A percentile compares a stretch with the other conserved stretches of the same genome.
phyloP scores from a whole-genome alignment of 2,329 filamentous ascomycete species.

The Clonostachys byssicola region DNA sequence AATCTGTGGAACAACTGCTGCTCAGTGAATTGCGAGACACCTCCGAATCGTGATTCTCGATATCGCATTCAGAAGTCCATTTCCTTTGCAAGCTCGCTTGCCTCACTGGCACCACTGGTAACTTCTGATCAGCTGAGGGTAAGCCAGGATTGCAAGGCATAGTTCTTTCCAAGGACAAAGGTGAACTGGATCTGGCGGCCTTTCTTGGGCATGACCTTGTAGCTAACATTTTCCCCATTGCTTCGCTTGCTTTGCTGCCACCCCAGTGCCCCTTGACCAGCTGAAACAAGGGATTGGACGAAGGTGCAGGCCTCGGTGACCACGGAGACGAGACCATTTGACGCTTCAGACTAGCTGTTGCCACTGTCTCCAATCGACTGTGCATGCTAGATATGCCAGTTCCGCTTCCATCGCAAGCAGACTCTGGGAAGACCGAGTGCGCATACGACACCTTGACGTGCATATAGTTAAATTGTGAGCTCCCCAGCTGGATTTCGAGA shows the following conservation, averaged over 20 bases:
- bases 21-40: too few species aligned
- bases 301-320: constrained; percentile 36
- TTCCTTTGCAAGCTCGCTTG: neutral
- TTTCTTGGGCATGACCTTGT: constrained; percentile 5
- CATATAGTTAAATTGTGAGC: constrained; percentile 41
- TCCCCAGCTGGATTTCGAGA: constrained; percentile 51
- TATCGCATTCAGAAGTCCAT: too few species aligned
- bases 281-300: constrained; percentile 31
- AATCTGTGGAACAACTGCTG: too few species aligned
- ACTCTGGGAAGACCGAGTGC: constrained; percentile 49
- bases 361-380: constrained; percentile 49
- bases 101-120: constrained; percentile 1
- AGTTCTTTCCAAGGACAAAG: too few species aligned
- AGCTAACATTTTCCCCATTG: constrained; percentile 26
- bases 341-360: constrained; percentile 43
- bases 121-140: too few species aligned
- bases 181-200: neutral
- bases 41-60: too few species aligned
- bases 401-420: constrained; percentile 10
- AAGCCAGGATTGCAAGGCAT: too few species aligned
- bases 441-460: constrained; percentile 47
- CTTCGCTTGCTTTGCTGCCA: constrained; percentile 31
- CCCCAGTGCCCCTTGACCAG: constrained; percentile 47
- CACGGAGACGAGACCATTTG: constrained; percentile 44
- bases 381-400: constrained; percentile 30